Evolutionary conservation across 2,329 filamentous ascomycete species (phyloP).

Genomic region (Lasiodiplodia gonubiensis): DNA sequence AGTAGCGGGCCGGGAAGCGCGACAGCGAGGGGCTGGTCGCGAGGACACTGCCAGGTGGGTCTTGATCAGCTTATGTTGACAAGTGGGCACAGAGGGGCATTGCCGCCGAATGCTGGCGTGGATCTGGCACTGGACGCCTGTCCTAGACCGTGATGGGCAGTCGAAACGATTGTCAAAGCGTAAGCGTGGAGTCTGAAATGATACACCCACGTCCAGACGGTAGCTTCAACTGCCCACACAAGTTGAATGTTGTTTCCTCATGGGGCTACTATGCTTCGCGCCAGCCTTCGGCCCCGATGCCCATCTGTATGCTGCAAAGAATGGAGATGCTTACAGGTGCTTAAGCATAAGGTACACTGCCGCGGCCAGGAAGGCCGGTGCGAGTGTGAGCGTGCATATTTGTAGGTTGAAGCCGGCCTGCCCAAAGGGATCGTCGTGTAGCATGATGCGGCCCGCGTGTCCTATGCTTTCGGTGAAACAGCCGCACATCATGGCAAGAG

Average conservation of each 20-base stretch:
- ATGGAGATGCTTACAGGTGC: slow-evolving; percentile 32
- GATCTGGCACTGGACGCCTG: slow-evolving; percentile 46
- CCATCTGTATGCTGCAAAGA: slow-evolving; percentile 31
- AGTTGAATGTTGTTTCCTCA: too few relatives aligned
- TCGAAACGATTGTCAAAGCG: too few relatives aligned
- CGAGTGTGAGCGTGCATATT: slow-evolving; percentile 54
- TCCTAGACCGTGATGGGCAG: too few relatives aligned
- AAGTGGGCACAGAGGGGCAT: too few relatives aligned
- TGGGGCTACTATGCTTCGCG: too few relatives aligned
- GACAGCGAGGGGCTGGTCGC: slow-evolving; percentile 54
- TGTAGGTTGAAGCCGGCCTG: not conserved
- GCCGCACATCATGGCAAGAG: slow-evolving; percentile 56
- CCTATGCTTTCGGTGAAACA: slow-evolving; percentile 60
- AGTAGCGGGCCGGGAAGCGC: slow-evolving; percentile 45
- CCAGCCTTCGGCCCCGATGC: too few relatives aligned
- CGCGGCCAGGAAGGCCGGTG: slow-evolving; percentile 62
- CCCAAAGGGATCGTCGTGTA: slow-evolving; percentile 59
- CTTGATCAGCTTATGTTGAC: too few relatives aligned
- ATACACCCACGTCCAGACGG: too few relatives aligned
- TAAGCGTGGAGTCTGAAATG: too few relatives aligned
- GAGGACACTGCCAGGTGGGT: slow-evolving; percentile 52
- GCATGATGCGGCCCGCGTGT: slow-evolving; percentile 61
- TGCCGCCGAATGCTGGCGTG: too few relatives aligned
- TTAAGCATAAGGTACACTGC: slow-evolving; percentile 57
- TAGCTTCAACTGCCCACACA: too few relatives aligned